Evolutionary conservation across 1,139 yeast species (phyloP).

Genomic region (Saccharomycopsis crataegensis): DNA sequence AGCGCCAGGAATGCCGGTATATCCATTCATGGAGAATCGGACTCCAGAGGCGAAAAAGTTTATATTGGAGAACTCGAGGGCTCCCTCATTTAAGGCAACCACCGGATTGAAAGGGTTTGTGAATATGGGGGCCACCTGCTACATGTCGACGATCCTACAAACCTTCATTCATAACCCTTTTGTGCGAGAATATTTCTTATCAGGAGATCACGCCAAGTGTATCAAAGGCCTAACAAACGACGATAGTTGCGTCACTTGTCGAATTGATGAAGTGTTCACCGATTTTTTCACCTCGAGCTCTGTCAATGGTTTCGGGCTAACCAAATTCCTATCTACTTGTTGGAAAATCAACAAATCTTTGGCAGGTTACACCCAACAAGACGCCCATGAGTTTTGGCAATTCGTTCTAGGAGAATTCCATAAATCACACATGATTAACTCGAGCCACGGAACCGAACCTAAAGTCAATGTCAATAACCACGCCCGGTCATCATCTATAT

Average conservation of each 20-base stretch:
- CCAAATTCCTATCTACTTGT: conserved; percentile 65
- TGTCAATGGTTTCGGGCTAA: conserved; percentile 65
- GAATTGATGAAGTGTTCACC: conserved; percentile 69
- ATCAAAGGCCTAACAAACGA: conserved; percentile 28
- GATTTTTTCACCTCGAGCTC: conserved; percentile 33
- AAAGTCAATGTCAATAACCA: conserved; percentile 14
- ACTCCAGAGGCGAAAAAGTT: conserved; percentile 20
- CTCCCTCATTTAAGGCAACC: conserved; percentile 56
- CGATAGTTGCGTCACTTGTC: conserved; percentile 64
- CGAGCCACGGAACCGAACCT: conserved; percentile 10
- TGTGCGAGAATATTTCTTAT: conserved; percentile 66
- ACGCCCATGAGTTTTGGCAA: conserved; percentile 97
- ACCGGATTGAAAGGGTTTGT: conserved; percentile 82
- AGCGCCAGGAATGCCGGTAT: conserved; percentile 18
- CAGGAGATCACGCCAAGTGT: conserved; percentile 51
- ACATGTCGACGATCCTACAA: conserved; percentile 86
- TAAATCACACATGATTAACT: conserved; percentile 24
- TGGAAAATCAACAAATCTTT: conserved; percentile 78
- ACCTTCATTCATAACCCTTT: conserved; percentile 84
- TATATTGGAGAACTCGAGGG: conserved; percentile 29
- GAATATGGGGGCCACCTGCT: conserved; percentile 94
- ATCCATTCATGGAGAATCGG: conserved; percentile 14
- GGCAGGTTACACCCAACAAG: conserved; percentile 95
- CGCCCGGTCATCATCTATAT: conserved; percentile 17
- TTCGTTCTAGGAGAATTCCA: conserved; percentile 82